Base-by-base conservation (phyloP, 306 rosid genomes). In the Betula pendula region DNA sequence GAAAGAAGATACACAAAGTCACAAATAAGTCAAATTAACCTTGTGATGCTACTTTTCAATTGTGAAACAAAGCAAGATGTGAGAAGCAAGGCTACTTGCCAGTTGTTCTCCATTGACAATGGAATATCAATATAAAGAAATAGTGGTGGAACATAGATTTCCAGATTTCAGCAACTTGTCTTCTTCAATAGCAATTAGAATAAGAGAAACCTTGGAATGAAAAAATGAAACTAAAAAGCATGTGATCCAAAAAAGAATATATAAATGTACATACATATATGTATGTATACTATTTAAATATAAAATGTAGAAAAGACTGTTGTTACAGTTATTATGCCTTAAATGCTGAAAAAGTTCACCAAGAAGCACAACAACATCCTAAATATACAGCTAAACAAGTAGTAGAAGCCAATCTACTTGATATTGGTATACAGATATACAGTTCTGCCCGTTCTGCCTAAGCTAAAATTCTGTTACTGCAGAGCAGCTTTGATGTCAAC, bases 401-500 rank as follows among this genome's bases (percentile, higher is more conserved):
- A 20, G 27, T 16, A 49, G 55, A 49, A 49, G n/a, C n/a, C 55
- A 24, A 56, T 24, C 63, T 56, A 65, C 70, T 35, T 9, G 47
- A 19, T 10, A 65, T 19, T 33, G 24, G 5, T 63, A 33, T 17
- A 33, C 47, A 33, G 47, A 19, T n/a, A 17, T 33, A 43, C 9
- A 1, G 16, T 19, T 65, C 70, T 65, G 38, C 70, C 70, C 40
- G 12, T 59, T 29, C 70, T 65, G 70, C 70, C 24, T 17, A 35
- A 2, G 47, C 25, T 58, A 25, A 65, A 25, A 8, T 38, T 60
- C 68, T 29, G 8, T 60, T 65, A 45, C 59, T 59, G 65, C 43
- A 40, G 63, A 73, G 74, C 45, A 49, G 60, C 58, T 40, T 60
- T 50, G 80, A 82, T 29, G 68, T 73, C 31, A 76, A 82, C 83